Evolutionary conservation across 2,329 filamentous ascomycete species (phyloP), one percentile per base, ranked within the genome.

Genomic region (Cladosporium sp.): DNA sequence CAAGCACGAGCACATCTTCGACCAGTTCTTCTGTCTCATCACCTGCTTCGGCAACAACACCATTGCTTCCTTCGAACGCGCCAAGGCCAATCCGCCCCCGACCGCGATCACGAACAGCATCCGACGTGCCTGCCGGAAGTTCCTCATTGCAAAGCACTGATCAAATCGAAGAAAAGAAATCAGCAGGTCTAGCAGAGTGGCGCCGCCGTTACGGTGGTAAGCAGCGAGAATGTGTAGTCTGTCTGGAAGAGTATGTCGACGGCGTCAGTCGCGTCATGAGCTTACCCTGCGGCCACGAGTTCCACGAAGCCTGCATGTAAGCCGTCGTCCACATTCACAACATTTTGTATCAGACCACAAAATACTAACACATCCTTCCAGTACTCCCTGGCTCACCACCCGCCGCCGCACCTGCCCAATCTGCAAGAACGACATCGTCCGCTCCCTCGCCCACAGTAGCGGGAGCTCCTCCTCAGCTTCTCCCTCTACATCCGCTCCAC

Each of bases 381-480:
- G 54, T 71, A 97, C 94, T 4, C 94, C 94, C 1, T 99, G 94
- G 94, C 80, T 99, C 55, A 97, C 93, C 0, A 97, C 92, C 15
- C 87, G 93, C 51, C 88, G 94, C 63, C 88, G 94, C 63, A 99
- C 94, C n/a, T 99, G 94, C 69, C 94, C 94, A 0, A 97, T 99
- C 61, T 99, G 94, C 78, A 99, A 99, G 78, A 92, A 92, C 51
- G 94, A 99, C 71, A 94, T 99, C 37, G 93, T 99, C 15, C 75
- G 80, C 45, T 74, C 72, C 8, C 66, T 76, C 9, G 69, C 69
- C n/a, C 51, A 55, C 39, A 64, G 54, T 8, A 49, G 56, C n/a
- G 56, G 56, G 11, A 59, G 56, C 42, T 55, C 59, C 28, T 39
- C 59, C 38, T 47, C 59, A 43, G 43, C 57, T 28, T 57, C 61